These are phyloP conservation scores for Pinus albicaulis DNA, from an alignment of 75 land plant genomes.

Conservation along the genomic window DNA sequence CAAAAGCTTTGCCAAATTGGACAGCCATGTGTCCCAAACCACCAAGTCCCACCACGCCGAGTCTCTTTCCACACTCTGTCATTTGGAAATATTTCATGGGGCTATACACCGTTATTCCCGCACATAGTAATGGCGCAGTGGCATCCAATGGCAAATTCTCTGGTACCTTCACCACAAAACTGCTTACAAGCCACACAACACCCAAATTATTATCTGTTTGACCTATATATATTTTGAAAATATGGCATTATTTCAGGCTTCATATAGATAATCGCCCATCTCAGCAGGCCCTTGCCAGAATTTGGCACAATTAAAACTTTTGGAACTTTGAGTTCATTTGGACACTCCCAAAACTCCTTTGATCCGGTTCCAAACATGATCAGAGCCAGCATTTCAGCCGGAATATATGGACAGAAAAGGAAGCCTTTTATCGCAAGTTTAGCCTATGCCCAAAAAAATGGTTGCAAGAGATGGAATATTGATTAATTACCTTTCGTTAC, in stretches of 20 bases:
- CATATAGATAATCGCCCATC: too few species aligned
- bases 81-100: constrained; percentile 71
- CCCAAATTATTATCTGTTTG: too few species aligned
- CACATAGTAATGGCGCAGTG: constrained; percentile 67
- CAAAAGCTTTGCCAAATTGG: constrained; percentile 62
- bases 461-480: too few species aligned
- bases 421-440: not conserved
- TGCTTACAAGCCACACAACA: not conserved
- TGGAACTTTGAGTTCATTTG: too few species aligned
- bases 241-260: too few species aligned
- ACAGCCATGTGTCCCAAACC: constrained; percentile 78
- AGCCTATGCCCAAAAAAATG: too few species aligned
- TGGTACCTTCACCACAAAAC: constrained; percentile 39
- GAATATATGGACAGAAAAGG: too few species aligned
- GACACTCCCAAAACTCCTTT: too few species aligned
- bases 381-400: constrained; percentile 42
- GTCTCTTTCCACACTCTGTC: constrained; percentile 35
- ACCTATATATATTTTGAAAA: too few species aligned
- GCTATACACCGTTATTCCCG: constrained; percentile 80
- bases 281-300: too few species aligned
- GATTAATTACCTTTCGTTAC: constrained; percentile 23
- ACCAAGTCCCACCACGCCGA: constrained; percentile 66
- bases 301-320: too few species aligned
- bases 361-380: not conserved
- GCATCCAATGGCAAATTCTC: constrained; percentile 49